Evolutionary conservation across 805 yeast species (phyloP).

Genomic region (Hanseniaspora singularis): DNA sequence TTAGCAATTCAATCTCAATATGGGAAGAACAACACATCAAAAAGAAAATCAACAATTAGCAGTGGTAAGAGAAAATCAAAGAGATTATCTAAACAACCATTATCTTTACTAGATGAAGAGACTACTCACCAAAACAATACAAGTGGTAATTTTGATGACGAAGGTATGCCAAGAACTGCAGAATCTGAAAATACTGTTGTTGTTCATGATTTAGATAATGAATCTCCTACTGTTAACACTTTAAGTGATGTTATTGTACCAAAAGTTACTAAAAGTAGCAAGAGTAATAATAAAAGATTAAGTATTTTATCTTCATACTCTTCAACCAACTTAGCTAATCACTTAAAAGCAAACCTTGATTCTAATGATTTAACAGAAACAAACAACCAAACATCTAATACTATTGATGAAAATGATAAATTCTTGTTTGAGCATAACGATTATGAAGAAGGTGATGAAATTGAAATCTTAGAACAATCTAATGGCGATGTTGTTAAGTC

Average conservation of each 20-base stretch:
- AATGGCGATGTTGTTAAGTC: constrained; percentile 20
- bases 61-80: constrained; percentile 10
- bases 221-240: constrained; percentile 35
- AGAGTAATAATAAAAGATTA: constrained; percentile 45
- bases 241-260: constrained; percentile 59
- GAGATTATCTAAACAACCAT: constrained; percentile 4
- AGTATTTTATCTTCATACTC: constrained; percentile 65
- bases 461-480: constrained; percentile 21
- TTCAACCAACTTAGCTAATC: constrained; percentile 33
- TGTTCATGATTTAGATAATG: constrained; percentile 13
- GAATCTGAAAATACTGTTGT: constrained; percentile 11
- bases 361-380: constrained; percentile 30
- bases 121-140: constrained; percentile 7
- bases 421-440: constrained; percentile 12
- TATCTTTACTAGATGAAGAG: background rate
- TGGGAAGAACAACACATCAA: constrained; percentile 24
- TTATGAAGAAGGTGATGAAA: constrained; percentile 15
- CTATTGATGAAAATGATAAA: constrained; percentile 7
- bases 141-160: background rate
- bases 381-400: background rate
- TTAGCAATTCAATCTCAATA: constrained; percentile 27
- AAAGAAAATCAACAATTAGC: constrained; percentile 16
- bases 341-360: constrained; percentile 41
- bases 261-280: constrained; percentile 56
- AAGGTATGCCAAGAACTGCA: constrained; percentile 9